Base-by-base conservation (phyloP, 1,139 yeast genomes). In the Yamadazyma atmosphaerica region DNA sequence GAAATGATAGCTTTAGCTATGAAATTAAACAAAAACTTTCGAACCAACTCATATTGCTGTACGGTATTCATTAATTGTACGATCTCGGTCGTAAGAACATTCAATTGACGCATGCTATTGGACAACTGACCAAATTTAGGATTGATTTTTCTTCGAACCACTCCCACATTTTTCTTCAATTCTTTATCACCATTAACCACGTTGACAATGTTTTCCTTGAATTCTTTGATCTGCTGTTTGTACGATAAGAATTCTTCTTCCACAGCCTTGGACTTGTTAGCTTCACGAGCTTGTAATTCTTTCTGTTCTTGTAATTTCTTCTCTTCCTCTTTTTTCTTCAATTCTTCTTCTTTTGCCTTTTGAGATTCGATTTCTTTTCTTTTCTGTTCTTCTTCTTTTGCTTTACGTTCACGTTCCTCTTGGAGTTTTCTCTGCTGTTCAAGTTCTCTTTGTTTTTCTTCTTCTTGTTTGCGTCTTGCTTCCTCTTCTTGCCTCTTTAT, bases 91-190 rank as follows among this genome's bases (percentile, higher is more conserved):
- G 73, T 65, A 14, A 89, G 71, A 23, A 63, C 62, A 2, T 60
- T 56, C 35, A 88, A 68, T 53, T 92, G 96, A 2, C 58, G 40
- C 38, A 57, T 61, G 34, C 90, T 82, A 53, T 81, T 82, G 1
- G 97, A 88, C 42, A 94, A 68, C 62, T 92, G 98, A 10, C 98
- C 98, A 49, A 94, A 80, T 53, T 83, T 85, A 4, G 96, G 95
- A 52, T 88, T 88, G 48, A 92, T 78, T 51, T 83, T 80, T 38
- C 97, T 70, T 55, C 84, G 83, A 38, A 50, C 61, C 56, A 55
- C 60, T 21, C 74, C 72, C 18, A 73, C 64, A 14, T 60, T 61
- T 42, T 68, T 68, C 44, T 75, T 71, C 35, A 72, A 54, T 16
- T 67, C 73, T 22, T 69, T 65, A 41, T 80, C 65, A 6, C 47